Conservation (phyloP, 306 rosid genomes). For the Abrus precatorius region DNA sequence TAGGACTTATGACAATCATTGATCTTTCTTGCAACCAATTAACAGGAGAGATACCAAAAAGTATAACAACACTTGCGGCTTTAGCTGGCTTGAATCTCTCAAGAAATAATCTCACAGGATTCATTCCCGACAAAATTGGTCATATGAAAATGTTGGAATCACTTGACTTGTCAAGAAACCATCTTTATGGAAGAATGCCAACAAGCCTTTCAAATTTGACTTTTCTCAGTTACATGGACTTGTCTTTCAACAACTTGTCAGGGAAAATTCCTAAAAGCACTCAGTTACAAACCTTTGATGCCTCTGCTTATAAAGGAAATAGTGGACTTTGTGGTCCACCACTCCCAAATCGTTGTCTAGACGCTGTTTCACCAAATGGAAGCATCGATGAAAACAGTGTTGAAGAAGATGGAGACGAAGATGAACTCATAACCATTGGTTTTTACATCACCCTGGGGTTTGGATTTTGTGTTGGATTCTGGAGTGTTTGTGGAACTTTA, state of each 20-base stretch:
- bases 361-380: background rate
- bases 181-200: constrained; percentile 26
- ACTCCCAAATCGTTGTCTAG: constrained; percentile 14
- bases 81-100: background rate
- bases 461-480: constrained; percentile 46
- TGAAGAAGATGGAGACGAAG: too few relatives aligned
- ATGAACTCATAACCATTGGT: background rate
- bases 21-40: constrained; percentile 53
- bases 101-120: too few relatives aligned
- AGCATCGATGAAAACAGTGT: background rate
- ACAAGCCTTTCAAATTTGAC: background rate
- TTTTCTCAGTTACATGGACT: background rate
- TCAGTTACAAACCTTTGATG: background rate
- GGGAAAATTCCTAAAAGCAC: background rate
- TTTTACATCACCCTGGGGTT: constrained; percentile 6
- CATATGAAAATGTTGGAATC: too few relatives aligned
- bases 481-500: constrained; percentile 48
- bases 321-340: constrained; percentile 49
- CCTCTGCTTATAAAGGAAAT: constrained; percentile 39
- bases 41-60: constrained; percentile 46
- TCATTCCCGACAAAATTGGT: too few relatives aligned
- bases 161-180: constrained; percentile 48
- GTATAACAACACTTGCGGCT: constrained; percentile 38
- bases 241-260: too few relatives aligned
- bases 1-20: too few relatives aligned